Evolutionary conservation across 2,329 filamentous ascomycete genomes (phyloP), one percentile per base, ranked within the genome.

Genomic region (Malbranchea zuffiana): DNA sequence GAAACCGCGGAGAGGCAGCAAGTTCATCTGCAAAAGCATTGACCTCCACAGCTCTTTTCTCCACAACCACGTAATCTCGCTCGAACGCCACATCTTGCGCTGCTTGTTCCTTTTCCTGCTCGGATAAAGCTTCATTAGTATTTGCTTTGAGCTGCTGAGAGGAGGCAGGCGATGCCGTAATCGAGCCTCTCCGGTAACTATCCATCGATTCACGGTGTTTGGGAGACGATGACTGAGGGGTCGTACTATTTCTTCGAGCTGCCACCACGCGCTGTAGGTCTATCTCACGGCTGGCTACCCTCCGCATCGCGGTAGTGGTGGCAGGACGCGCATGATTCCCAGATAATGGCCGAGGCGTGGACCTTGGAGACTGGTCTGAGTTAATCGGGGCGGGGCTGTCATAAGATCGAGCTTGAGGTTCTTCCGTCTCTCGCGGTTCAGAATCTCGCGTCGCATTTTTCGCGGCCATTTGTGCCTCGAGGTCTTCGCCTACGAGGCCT

Each of bases 11-110:
- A 51, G 82, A 88, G 35, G 86, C 82, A 29, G 85, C 87, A 54
- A 98, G 68, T 60, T 96, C 88, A 59, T 98, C 90, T 15, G 90
- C 90, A 51, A 98, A 81, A 2, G 90, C 90, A 57, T 98, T 96
- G 34, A 98, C 88, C 58, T 96, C 88, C 7, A 98, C 87, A 13
- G 86, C 82, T 46, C 81, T 78, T 65, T 95, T 94, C 63, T 98
- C 90, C 8, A 98, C 84, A 17, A 96, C 71, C 13, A 98, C 88
- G 51, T 96, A 98, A 47, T 96, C 90, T 46, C 88, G 77, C 55
- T 94, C 87, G 49, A 93, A 82, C 1, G 82, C 82, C 32, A 92
- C 78, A 46, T 96, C 88, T 50, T 93, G 83, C 2, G 83, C 85
- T 3, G 80, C 81, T 30, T 71, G 69, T 46, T 81, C 77, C 26